Base-by-base conservation (phyloP, 805 yeast species). In the Wickerhamiella azymoides region DNA sequence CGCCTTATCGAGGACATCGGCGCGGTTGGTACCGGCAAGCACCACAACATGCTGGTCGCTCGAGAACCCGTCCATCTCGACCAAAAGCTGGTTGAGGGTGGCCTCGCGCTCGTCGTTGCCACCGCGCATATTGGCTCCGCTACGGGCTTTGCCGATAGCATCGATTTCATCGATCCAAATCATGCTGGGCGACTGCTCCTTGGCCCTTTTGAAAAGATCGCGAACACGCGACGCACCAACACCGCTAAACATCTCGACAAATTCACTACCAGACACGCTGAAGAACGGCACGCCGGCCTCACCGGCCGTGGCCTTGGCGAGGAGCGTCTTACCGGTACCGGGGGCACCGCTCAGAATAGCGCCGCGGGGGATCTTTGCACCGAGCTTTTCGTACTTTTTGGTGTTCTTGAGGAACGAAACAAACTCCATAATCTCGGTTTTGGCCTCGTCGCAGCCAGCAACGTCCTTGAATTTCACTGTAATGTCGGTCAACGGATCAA, bases 171-270 rank as follows among this genome's bases (percentile, higher is more conserved):
- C 96, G 43, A 86, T 84, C 60, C 86, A 86, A 45, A 86, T 79
- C 56, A 86, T 86, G 2, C 93, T 73, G 6, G 96, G 96, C 0
- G 95, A 92, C 69, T 77, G 80, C 51, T 81, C 82, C 57, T 94
- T 73, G 14, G 96, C 96, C 39, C 84, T 82, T 59, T 81, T 80
- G 67, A 86, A 86, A 58, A 86, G 70, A 59, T 88, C 96, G 62
- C 96, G 82, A 36, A 86, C 96, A 62, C 96, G 74, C 3, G 89
- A 79, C 3, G 96, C 95, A 67, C 96, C 96, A 21, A 86, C 95
- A 66, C 96, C 96, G 17, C 84, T 93, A 69, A 84, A 86, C 95
- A 86, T 86, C 63, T 86, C 95, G n/a, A 85, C 93, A 54, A 86
- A 86, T 61, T 86, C 96, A 11, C 95, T 84, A 56, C 95, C 96